These are phyloP conservation scores for Neotropicomus parvogracilis DNA, from an alignment of 1,284 basidiomycete genomes.

Conservation along the genomic window DNA sequence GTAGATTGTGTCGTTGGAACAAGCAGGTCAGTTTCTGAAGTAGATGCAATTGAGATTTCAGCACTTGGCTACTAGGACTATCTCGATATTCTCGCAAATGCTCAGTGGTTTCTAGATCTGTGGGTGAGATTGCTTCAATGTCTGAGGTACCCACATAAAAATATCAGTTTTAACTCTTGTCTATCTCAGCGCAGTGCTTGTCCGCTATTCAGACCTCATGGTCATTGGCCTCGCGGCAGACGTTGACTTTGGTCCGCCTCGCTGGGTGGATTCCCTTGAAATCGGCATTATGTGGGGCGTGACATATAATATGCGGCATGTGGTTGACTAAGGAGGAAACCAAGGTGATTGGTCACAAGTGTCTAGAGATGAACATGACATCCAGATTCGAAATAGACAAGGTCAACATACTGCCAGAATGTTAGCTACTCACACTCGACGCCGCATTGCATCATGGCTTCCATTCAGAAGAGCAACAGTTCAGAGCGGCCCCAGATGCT, in stretches of 20 bases:
- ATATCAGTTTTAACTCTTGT: slow-evolving; percentile 1
- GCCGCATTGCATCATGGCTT: slow-evolving; percentile 32
- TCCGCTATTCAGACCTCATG: slow-evolving; percentile 3
- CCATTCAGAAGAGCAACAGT: slow-evolving; percentile 50
- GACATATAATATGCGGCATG: background rate
- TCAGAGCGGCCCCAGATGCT: slow-evolving; percentile 39
- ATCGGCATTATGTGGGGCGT: slow-evolving; percentile 1
- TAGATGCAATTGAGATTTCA: slow-evolving; percentile 12
- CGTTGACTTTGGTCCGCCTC: background rate
- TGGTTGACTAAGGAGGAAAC: too few species aligned
- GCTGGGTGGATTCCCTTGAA: background rate
- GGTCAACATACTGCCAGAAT: background rate
- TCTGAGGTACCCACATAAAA: background rate
- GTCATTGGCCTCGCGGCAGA: background rate
- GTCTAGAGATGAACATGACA: background rate
- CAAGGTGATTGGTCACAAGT: slow-evolving; percentile 4
- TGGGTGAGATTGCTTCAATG: slow-evolving; percentile 14
- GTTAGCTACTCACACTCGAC: background rate
- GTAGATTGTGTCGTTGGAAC: slow-evolving; percentile 34
- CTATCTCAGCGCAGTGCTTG: slow-evolving; percentile 8
- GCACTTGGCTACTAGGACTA: slow-evolving; percentile 4
- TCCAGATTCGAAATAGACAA: slow-evolving; percentile 7
- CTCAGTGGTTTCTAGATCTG: background rate
- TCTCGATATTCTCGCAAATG: background rate
- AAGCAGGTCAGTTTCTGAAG: slow-evolving; percentile 20